Conservation (phyloP, 495 filamentous ascomycete species). For the Podospora anserina region DNA sequence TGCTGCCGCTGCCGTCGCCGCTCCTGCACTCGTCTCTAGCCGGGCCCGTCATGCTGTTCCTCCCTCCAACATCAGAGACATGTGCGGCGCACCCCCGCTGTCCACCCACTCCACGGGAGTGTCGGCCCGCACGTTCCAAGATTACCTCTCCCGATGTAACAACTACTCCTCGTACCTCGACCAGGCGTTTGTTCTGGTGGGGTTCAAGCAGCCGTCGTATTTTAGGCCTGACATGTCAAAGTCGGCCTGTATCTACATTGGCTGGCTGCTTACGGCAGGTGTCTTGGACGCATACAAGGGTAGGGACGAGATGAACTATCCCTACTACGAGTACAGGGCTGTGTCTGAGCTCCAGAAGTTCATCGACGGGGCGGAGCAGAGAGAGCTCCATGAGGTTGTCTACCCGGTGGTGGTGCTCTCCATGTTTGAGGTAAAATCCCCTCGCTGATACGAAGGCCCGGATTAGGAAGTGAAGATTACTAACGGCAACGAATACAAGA, state of each 20-base stretch:
- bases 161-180: constrained; percentile 15
- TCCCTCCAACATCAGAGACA: neutral
- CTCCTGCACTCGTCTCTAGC: neutral
- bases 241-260: constrained; percentile 18
- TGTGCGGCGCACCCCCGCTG: constrained; percentile 12
- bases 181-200: constrained; percentile 13
- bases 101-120: constrained; percentile 16
- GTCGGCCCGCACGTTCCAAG: constrained; percentile 10
- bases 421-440: constrained; percentile 13
- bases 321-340: constrained; percentile 15
- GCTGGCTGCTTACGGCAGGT: constrained; percentile 14
- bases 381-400: constrained; percentile 14
- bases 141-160: constrained; percentile 13
- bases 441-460: neutral
- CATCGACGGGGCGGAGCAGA: constrained; percentile 7
- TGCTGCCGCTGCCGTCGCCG: neutral
- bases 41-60: neutral
- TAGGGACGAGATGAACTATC: constrained; percentile 9
- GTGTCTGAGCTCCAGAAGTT: constrained; percentile 13
- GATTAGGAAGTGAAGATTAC: neutral
- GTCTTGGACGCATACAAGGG: constrained; percentile 11
- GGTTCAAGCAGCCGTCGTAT: constrained; percentile 14
- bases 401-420: constrained; percentile 15
- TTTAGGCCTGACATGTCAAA: constrained; percentile 17
- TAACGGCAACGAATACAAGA: constrained; percentile 2